A percentile compares a stretch with the other conserved stretches of the same genome.
Evolutionary conservation across 805 yeast species (phyloP).

Genomic region (Jamesozyma lodderae): DNA sequence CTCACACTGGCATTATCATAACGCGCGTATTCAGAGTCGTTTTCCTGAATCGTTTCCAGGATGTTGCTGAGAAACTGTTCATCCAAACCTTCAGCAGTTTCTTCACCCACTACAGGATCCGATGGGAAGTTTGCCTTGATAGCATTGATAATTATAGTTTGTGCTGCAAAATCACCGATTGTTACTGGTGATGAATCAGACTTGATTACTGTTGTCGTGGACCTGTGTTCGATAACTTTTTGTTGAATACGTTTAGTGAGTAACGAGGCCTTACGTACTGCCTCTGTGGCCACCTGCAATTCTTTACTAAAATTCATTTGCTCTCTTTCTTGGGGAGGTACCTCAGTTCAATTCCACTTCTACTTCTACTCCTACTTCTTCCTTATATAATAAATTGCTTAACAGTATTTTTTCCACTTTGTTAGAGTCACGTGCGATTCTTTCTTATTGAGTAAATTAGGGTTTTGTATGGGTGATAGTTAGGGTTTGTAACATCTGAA

Average conservation of each 20-base stretch:
- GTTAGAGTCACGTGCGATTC: slow-evolving; percentile 5
- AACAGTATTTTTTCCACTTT: too few species aligned
- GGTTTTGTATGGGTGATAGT: too few species aligned
- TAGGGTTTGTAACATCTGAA: too few species aligned
- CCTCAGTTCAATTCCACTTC: too few species aligned
- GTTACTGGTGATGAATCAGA: slow-evolving; percentile 93
- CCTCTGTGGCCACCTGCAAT: slow-evolving; percentile 71
- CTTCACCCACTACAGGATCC: slow-evolving; percentile 92
- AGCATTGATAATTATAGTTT: slow-evolving; percentile 83
- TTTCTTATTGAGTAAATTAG: too few species aligned
- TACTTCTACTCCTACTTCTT: too few species aligned
- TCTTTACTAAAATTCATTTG: slow-evolving; percentile 55
- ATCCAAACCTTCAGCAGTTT: slow-evolving; percentile 63
- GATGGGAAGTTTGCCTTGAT: slow-evolving; percentile 67
- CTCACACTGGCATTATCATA: slow-evolving; percentile 18
- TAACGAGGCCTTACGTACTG: slow-evolving; percentile 79
- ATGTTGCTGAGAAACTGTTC: slow-evolving; percentile 44
- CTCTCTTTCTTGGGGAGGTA: too few species aligned
- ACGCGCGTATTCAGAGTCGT: slow-evolving; percentile 38
- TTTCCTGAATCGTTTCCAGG: slow-evolving; percentile 46
- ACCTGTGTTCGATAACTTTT: slow-evolving; percentile 41
- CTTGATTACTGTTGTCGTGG: slow-evolving; percentile 58
- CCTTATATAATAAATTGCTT: too few species aligned
- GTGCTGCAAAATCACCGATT: slow-evolving; percentile 92
- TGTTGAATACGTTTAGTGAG: slow-evolving; percentile 60